Percentiles rank a stretch among this genome's conserved stretches.
Evolutionary conservation across 805 yeast genomes (phyloP).

Genomic region (Cyberlindnera mrakii): DNA sequence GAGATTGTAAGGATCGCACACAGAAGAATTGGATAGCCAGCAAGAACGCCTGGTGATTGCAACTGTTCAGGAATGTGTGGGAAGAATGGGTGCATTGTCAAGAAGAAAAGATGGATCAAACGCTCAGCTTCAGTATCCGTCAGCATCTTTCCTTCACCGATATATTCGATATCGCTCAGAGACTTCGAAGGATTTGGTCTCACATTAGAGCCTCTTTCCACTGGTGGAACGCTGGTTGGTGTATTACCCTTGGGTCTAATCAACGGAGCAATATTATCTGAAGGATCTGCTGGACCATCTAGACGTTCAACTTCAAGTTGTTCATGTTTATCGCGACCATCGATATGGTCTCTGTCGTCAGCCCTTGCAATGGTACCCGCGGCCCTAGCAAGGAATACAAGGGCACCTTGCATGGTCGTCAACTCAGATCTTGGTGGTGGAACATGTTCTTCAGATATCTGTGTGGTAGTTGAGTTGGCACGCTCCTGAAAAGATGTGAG

Average conservation of each 20-base stretch:
- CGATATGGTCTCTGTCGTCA: conserved; percentile 56
- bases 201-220: conserved; percentile 25
- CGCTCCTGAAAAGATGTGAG: conserved; percentile 4
- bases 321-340: conserved; percentile 43
- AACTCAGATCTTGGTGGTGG: conserved; percentile 22
- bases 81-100: conserved; percentile 82
- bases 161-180: conserved; percentile 57
- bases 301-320: conserved; percentile 34
- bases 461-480: conserved; percentile 8
- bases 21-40: conserved; percentile 74
- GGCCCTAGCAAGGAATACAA: conserved; percentile 69
- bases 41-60: conserved; percentile 57
- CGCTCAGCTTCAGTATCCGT: conserved; percentile 56
- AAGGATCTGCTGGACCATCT: neutral
- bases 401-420: conserved; percentile 48
- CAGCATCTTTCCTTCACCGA: conserved; percentile 50
- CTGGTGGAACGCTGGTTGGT: conserved; percentile 23
- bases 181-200: conserved; percentile 31
- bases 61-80: conserved; percentile 79
- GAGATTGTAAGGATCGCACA: conserved; percentile 80
- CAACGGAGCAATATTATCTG: conserved; percentile 21
- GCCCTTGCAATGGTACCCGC: conserved; percentile 73
- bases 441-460: conserved; percentile 10
- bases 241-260: conserved; percentile 20
- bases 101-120: conserved; percentile 56